Conservation (phyloP, 1,284 basidiomycete species). For the Boletus semigastroideus region DNA sequence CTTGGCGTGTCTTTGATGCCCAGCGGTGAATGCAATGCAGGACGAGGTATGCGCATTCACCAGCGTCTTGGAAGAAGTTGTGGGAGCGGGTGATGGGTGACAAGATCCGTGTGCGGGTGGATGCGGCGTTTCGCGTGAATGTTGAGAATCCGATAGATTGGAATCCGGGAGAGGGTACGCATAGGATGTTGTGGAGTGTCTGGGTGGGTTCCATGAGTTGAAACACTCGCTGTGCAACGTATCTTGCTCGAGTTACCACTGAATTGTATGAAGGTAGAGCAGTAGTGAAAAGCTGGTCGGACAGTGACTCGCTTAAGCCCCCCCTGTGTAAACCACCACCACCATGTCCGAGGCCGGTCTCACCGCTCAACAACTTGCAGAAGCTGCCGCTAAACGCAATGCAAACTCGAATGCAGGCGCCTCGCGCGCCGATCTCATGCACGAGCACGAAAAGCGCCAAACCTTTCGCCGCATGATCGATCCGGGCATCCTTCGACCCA, state of each 20-base stretch:
- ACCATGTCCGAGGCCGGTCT: slow-evolving; percentile 21
- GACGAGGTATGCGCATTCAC: slow-evolving; percentile 7
- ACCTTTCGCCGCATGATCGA: slow-evolving; percentile 71
- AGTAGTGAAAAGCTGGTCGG: too few relatives aligned
- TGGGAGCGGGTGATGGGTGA: slow-evolving; percentile 1
- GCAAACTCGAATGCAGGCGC: slow-evolving; percentile 27
- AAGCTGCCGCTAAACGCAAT: slow-evolving; percentile 46
- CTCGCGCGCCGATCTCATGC: slow-evolving; percentile 44
- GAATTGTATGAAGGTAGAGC: too few relatives aligned
- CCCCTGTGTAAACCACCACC: not conserved
- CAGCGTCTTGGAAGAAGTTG: not conserved
- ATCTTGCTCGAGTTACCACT: too few relatives aligned
- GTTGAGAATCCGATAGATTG: not conserved
- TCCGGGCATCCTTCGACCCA: slow-evolving; percentile 73
- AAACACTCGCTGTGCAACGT: too few relatives aligned
- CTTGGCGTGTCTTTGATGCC: too few relatives aligned
- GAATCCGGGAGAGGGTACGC: not conserved
- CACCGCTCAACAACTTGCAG: slow-evolving; percentile 35
- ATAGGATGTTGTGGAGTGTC: too few relatives aligned
- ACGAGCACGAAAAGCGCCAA: slow-evolving; percentile 64
- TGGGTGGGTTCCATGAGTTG: too few relatives aligned
- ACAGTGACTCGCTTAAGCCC: too few relatives aligned
- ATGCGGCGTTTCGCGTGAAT: not conserved
- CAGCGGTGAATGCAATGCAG: not conserved
- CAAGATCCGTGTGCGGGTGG: not conserved